Percentiles rank a stretch among this genome's conserved stretches.
These are phyloP conservation scores for Heterobasidion parviporum DNA, from an alignment of 1,284 basidiomycete species.

Conservation along the genomic window DNA sequence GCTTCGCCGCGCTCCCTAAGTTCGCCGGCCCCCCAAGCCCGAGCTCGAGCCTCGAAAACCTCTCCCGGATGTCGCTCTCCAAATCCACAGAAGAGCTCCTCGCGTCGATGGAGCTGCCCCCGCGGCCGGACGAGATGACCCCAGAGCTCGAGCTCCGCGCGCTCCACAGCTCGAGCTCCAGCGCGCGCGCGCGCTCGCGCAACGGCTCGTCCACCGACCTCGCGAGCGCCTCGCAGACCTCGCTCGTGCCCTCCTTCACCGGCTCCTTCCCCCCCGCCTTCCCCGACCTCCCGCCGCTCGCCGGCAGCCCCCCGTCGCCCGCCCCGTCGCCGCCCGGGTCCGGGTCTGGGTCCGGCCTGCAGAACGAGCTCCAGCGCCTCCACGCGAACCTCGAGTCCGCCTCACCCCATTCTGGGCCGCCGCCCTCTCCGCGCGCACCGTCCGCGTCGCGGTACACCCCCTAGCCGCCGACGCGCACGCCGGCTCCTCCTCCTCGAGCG, in stretches of 20 bases:
- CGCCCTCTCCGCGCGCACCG: slow-evolving; percentile 47
- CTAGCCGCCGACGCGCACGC: slow-evolving; percentile 16
- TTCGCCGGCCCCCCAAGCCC: slow-evolving; percentile 15
- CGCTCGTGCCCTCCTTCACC: slow-evolving; percentile 3
- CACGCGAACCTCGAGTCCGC: slow-evolving; percentile 71
- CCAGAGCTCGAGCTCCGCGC: slow-evolving; percentile 48
- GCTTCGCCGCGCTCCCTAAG: slow-evolving; percentile 58
- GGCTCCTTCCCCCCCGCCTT: slow-evolving; percentile 7
- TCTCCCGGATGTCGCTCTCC: slow-evolving; percentile 17
- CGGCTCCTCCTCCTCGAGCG: slow-evolving; percentile 4
- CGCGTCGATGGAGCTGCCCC: slow-evolving; percentile 39
- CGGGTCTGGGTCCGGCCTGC: background rate
- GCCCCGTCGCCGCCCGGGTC: background rate
- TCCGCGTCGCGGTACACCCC: slow-evolving; percentile 50
- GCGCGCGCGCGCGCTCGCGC: no score
- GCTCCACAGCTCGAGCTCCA: slow-evolving; percentile 31
- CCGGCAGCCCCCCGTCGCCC: background rate
- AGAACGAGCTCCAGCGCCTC: slow-evolving; percentile 36
- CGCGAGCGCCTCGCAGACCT: background rate
- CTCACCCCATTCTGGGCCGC: slow-evolving; percentile 75
- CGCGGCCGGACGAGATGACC: slow-evolving; percentile 48
- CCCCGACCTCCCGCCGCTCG: slow-evolving; percentile 5
- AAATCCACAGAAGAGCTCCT: slow-evolving; percentile 42
- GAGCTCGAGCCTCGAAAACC: background rate
- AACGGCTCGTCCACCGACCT: slow-evolving; percentile 8